phyloP scores from a whole-genome alignment of 768 basidiomycete genomes.

The Russula abietina region DNA sequence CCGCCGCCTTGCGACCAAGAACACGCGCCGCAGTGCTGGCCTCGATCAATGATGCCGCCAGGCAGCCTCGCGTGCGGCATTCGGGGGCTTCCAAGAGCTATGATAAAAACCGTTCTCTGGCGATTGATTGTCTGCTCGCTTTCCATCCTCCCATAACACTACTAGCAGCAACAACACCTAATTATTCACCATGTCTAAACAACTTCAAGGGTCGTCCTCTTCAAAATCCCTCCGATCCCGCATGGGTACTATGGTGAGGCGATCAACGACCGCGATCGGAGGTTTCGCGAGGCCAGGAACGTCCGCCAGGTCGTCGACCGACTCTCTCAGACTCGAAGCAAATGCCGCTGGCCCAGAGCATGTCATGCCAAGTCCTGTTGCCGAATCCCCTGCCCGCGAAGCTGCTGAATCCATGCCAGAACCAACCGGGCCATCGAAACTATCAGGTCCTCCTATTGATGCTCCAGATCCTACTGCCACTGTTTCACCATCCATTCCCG shows the following conservation, averaged over 20 bases:
- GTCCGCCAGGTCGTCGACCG: conserved; percentile 20
- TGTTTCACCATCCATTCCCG: background rate
- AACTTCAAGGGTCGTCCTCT: conserved; percentile 4
- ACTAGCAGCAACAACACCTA: background rate
- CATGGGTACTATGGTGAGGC: conserved; percentile 22
- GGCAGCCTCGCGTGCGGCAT: conserved; percentile 20
- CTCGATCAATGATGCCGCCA: conserved; percentile 24
- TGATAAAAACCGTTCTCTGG: conserved; percentile 19
- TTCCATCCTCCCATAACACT: conserved; percentile 9
- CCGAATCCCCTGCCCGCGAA: conserved; percentile 62
- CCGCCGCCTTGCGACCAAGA: conserved; percentile 6
- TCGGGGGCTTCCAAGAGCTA: background rate
- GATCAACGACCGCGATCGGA: conserved; percentile 22
- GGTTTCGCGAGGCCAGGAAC: conserved; percentile 17
- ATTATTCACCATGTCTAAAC: conserved; percentile 18
- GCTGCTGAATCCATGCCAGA: conserved; percentile 34
- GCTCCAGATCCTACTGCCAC: conserved; percentile 1
- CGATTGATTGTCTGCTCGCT: conserved; percentile 10
- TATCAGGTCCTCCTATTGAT: conserved; percentile 23
- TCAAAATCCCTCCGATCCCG: conserved; percentile 20
- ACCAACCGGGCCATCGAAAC: conserved; percentile 28
- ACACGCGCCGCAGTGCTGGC: conserved; percentile 20
- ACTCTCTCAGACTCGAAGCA: conserved; percentile 34
- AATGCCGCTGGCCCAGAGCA: conserved; percentile 29
- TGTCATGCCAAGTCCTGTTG: conserved; percentile 54